Evolutionary conservation across 2,329 filamentous ascomycete genomes (phyloP).

Genomic region (Bipolaris zeicola): DNA sequence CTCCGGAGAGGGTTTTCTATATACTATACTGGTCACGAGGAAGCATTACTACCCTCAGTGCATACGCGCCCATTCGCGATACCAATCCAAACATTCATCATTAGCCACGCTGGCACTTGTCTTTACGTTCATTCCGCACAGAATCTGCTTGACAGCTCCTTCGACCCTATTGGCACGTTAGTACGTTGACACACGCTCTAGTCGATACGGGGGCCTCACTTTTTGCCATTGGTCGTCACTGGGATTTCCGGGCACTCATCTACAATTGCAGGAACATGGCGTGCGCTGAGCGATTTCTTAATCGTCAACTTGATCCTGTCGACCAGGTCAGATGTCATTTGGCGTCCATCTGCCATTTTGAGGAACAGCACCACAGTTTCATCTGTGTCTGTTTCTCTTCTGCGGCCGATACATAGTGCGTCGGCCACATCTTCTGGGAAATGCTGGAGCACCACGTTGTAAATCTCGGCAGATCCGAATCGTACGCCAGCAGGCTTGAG

Average conservation of each 20-base stretch:
- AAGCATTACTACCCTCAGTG: constrained; percentile 16
- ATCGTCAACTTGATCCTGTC: constrained; percentile 70
- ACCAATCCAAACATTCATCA: constrained; percentile 86
- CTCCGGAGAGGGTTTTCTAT: neutral
- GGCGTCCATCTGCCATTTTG: constrained; percentile 68
- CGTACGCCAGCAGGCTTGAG: constrained; percentile 90
- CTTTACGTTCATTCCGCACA: constrained; percentile 85
- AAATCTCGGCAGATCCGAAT: constrained; percentile 94
- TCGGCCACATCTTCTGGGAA: constrained; percentile 82
- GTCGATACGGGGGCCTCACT: constrained; percentile 60
- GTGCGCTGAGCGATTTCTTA: constrained; percentile 77
- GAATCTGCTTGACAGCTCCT: constrained; percentile 93
- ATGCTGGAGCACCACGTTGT: constrained; percentile 86
- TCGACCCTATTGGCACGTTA: constrained; percentile 70
- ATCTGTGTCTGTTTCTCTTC: constrained; percentile 72
- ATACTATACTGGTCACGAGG: neutral
- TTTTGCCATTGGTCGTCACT: constrained; percentile 93
- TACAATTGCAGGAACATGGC: constrained; percentile 85
- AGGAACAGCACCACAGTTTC: constrained; percentile 90
- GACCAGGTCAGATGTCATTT: constrained; percentile 66
- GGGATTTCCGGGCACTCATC: constrained; percentile 87
- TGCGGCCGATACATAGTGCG: constrained; percentile 82
- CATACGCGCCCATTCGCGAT: constrained; percentile 68
- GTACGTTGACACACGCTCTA: neutral
- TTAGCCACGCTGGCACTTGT: constrained; percentile 95